Evolutionary conservation across 768 basidiomycete species (phyloP).

Genomic region (Cantharellus anzutake): DNA sequence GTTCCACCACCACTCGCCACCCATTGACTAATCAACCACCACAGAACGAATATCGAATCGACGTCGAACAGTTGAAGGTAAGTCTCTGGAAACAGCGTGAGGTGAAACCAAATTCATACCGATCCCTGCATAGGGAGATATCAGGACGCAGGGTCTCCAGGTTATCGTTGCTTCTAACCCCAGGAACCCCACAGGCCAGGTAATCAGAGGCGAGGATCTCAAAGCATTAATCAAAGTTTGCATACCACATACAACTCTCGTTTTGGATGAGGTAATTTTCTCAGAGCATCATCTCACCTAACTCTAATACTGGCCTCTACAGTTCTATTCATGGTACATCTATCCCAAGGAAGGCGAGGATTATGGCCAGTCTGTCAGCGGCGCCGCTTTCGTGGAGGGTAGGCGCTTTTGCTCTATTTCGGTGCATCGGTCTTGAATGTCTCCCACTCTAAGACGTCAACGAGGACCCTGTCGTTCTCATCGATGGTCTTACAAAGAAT

Average conservation of each 20-base stretch:
- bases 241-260: conserved; percentile 62
- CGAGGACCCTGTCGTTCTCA: conserved; percentile 63
- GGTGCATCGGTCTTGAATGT: background rate
- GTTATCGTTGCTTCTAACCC: conserved; percentile 86
- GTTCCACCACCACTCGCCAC: background rate
- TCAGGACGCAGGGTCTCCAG: conserved; percentile 61
- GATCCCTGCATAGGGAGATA: conserved; percentile 39
- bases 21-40: conserved; percentile 13
- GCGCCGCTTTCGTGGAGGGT: conserved; percentile 57
- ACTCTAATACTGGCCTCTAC: conserved; percentile 1
- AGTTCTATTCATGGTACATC: conserved; percentile 95
- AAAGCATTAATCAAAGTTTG: conserved; percentile 57
- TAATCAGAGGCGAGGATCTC: conserved; percentile 60
- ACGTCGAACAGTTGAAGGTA: conserved; percentile 64
- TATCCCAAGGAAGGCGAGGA: conserved; percentile 65
- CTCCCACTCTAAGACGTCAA: conserved; percentile 40
- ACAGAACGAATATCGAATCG: conserved; percentile 43
- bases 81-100: conserved; percentile 2
- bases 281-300: background rate
- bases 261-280: conserved; percentile 53
- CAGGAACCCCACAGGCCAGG: conserved; percentile 93
- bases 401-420: background rate
- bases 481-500: conserved; percentile 92
- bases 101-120: background rate
- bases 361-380: conserved; percentile 59